phyloP scores from a whole-genome alignment of 768 basidiomycete species.

The Auricularia sp. region DNA sequence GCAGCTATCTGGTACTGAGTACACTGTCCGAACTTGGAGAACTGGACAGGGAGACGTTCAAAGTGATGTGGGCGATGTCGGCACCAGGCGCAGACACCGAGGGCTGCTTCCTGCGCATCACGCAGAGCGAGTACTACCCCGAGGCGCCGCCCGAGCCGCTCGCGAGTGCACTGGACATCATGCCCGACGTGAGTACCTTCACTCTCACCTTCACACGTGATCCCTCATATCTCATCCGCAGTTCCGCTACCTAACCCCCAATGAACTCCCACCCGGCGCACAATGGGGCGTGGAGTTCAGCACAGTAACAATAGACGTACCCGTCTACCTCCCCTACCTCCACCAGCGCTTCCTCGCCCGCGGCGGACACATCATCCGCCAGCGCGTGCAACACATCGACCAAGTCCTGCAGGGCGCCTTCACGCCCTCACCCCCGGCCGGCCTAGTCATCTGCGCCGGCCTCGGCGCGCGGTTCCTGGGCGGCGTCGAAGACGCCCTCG shows the following conservation, averaged over 20 bases:
- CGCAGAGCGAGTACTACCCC: conserved; percentile 45
- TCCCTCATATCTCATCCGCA: conserved; percentile 7
- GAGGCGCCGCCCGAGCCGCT: conserved; percentile 25
- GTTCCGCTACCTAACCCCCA: conserved; percentile 29
- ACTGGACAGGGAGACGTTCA: conserved; percentile 63
- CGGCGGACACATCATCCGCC: conserved; percentile 56
- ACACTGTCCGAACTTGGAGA: conserved; percentile 26
- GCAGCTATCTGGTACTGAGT: too few relatives aligned
- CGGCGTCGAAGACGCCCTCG: conserved; percentile 37
- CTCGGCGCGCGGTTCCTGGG: conserved; percentile 46
- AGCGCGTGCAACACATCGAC: conserved; percentile 54
- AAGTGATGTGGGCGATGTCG: conserved; percentile 67
- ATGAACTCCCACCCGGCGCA: conserved; percentile 34
- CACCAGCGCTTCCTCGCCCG: conserved; percentile 42
- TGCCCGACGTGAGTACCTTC: conserved; percentile 23
- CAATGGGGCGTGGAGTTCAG: conserved; percentile 48
- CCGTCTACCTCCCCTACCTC: conserved; percentile 56
- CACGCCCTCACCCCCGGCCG: conserved; percentile 24
- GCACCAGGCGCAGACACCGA: conserved; percentile 41
- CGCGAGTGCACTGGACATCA: conserved; percentile 5
- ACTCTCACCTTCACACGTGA: too few relatives aligned
- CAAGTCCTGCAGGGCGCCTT: conserved; percentile 40
- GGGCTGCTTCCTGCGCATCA: conserved; percentile 52
- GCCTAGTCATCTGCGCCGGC: conserved; percentile 62
- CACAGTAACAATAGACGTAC: conserved; percentile 59